These are phyloP conservation scores for Tylopilus rubrobrunneus DNA, from an alignment of 768 basidiomycete genomes.

Conservation along the genomic window DNA sequence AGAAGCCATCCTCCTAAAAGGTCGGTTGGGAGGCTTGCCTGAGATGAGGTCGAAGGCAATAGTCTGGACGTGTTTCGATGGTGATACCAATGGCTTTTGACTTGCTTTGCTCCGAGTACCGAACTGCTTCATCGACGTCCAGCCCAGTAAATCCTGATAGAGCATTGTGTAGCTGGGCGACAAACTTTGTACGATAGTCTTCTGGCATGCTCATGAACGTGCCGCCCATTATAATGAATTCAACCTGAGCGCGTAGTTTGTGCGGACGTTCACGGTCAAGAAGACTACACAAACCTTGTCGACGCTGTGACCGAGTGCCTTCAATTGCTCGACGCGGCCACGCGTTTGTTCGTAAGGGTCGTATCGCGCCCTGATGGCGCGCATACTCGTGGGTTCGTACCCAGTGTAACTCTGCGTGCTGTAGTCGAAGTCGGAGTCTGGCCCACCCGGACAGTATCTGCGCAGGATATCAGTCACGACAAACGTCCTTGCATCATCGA, in stretches of 20 bases:
- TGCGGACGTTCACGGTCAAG: background rate
- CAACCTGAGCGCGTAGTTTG: slow-evolving; percentile 48
- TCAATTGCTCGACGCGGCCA: slow-evolving; percentile 92
- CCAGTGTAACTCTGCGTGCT: slow-evolving; percentile 96
- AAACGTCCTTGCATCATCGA: background rate
- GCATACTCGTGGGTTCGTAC: slow-evolving; percentile 98
- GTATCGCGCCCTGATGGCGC: slow-evolving; percentile 93
- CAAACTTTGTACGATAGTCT: slow-evolving; percentile 88
- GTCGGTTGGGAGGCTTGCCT: slow-evolving; percentile 45
- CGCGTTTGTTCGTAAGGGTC: slow-evolving; percentile 98
- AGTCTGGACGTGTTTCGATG: slow-evolving; percentile 97
- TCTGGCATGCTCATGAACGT: slow-evolving; percentile 99
- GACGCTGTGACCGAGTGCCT: slow-evolving; percentile 92
- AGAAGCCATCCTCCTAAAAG: background rate
- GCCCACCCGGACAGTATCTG: slow-evolving; percentile 97
- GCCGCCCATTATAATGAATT: slow-evolving; percentile 96
- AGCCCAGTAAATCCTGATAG: slow-evolving; percentile 91
- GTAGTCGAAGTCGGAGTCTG: slow-evolving; percentile 99
- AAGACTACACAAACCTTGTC: slow-evolving; percentile 74
- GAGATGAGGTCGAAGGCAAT: slow-evolving; percentile 94
- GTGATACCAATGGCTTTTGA: slow-evolving; percentile 99
- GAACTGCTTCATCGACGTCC: slow-evolving; percentile 94
- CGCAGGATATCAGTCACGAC: background rate
- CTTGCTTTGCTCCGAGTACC: slow-evolving; percentile 96
- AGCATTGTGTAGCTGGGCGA: slow-evolving; percentile 96